Percentiles rank a stretch among this genome's conserved stretches.
These are phyloP conservation scores for Platanus orientalis DNA, from an alignment of 164 flowering plant genomes.

Conservation along the genomic window DNA sequence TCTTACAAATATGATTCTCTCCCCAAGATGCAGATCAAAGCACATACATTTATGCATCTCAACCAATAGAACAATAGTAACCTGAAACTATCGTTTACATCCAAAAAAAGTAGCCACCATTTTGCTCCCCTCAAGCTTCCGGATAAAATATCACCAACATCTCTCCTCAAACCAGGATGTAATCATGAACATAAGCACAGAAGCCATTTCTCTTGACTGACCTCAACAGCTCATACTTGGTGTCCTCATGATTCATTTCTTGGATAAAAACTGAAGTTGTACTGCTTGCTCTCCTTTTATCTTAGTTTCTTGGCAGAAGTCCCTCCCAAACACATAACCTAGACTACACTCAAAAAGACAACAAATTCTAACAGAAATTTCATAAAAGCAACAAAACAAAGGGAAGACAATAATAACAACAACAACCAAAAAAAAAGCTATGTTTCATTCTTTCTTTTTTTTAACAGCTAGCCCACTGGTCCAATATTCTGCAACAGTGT, in stretches of 20 bases:
- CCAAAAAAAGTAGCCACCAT: constrained; percentile 13
- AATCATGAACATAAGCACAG: constrained; percentile 11
- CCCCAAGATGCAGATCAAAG: constrained; percentile 9
- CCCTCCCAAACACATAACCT: constrained; percentile 18
- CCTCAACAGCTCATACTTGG: constrained; percentile 13
- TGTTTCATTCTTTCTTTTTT: constrained; percentile 5
- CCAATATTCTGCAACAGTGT: constrained; percentile 18
- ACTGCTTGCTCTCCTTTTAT: constrained; percentile 5
- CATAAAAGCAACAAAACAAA: neutral
- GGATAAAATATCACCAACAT: constrained; percentile 2
- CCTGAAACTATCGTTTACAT: constrained; percentile 9
- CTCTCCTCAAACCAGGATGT: constrained; percentile 8
- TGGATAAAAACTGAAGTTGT: constrained; percentile 7
- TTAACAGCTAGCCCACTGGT: constrained; percentile 18
- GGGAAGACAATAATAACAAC: too few relatives aligned
- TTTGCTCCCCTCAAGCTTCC: constrained; percentile 12
- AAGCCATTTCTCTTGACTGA: constrained; percentile 8
- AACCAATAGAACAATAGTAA: constrained; percentile 6
- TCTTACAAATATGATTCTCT: constrained; percentile 4
- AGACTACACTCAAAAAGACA: constrained; percentile 17
- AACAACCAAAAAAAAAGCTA: neutral
- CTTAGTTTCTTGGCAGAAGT: constrained; percentile 12
- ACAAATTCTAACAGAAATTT: constrained; percentile 1
- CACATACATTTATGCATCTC: constrained; percentile 3
- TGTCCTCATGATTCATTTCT: constrained; percentile 20